Percentiles rank a stretch among this genome's conserved stretches.
phyloP scores from a whole-genome alignment of 148 eudicot genomes.

The Rhododendron henanense region DNA sequence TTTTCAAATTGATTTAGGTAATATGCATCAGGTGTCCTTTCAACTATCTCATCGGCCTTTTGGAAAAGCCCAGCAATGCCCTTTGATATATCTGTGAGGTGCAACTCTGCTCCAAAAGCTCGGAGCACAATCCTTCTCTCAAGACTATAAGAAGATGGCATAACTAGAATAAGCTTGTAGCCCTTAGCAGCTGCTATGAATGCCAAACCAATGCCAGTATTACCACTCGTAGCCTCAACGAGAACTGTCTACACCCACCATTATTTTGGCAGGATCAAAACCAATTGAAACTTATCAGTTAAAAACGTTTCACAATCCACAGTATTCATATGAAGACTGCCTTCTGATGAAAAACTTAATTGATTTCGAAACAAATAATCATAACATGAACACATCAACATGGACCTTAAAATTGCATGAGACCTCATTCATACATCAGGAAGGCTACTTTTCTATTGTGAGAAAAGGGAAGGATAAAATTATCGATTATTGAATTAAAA shows the following conservation, averaged over 20 bases:
- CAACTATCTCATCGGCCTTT: conserved; percentile 49
- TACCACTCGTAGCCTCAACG: conserved; percentile 77
- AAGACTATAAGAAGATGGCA: conserved; percentile 60
- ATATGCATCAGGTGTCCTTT: conserved; percentile 62
- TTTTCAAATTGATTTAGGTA: conserved; percentile 63
- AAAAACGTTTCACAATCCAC: not conserved
- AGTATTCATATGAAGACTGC: not conserved
- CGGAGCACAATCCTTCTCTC: conserved; percentile 62
- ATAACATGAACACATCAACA: not conserved
- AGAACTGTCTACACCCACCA: conserved; percentile 56
- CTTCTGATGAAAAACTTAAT: not conserved
- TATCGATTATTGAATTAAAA: not conserved
- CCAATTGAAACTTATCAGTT: not conserved
- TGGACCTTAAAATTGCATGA: not conserved
- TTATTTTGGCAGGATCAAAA: not conserved
- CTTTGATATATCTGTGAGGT: conserved; percentile 46
- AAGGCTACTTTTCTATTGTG: not conserved
- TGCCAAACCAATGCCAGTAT: conserved; percentile 89
- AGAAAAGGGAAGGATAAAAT: not conserved
- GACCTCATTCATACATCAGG: not conserved
- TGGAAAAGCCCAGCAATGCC: conserved; percentile 41
- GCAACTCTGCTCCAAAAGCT: conserved; percentile 79
- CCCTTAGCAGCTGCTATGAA: conserved; percentile 80
- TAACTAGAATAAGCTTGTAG: conserved; percentile 62
- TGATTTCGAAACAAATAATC: not conserved